Evolutionary conservation across 306 rosid species (phyloP).

Genomic region (Albizia julibrissin): DNA sequence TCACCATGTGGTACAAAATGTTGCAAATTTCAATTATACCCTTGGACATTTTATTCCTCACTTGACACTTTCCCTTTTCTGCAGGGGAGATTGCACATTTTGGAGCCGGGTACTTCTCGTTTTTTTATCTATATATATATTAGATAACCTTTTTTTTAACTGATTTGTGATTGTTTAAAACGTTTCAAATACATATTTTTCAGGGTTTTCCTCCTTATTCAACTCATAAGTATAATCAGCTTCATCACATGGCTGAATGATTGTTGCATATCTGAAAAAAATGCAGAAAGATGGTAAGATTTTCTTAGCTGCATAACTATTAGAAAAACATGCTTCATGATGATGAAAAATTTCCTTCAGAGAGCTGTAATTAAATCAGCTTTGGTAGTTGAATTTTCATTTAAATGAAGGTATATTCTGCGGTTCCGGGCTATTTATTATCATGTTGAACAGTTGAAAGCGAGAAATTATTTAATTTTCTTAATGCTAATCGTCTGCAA

Average conservation of each 20-base stretch:
- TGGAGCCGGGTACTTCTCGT: constrained; percentile 83
- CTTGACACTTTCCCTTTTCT: constrained; percentile 26
- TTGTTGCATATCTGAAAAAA: constrained; percentile 54
- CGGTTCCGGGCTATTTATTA: neutral
- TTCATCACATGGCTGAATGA: constrained; percentile 91
- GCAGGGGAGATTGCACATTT: constrained; percentile 85
- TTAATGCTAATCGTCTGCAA: neutral
- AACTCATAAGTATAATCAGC: constrained; percentile 84
- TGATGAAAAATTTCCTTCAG: constrained; percentile 10
- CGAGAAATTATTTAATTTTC: neutral
- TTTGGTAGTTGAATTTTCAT: neutral
- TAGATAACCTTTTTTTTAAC: neutral
- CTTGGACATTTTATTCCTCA: constrained; percentile 8
- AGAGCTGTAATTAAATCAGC: neutral
- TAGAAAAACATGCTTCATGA: constrained; percentile 10
- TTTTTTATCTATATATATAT: neutral
- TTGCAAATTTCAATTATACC: neutral
- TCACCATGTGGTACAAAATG: constrained; percentile 1
- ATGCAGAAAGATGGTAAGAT: constrained; percentile 81
- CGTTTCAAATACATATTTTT: constrained; percentile 31
- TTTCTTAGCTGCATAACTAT: constrained; percentile 21
- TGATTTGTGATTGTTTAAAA: constrained; percentile 18
- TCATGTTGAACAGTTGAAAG: neutral
- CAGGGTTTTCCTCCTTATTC: constrained; percentile 97
- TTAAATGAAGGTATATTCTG: neutral